Percentiles rank a stretch among this genome's conserved stretches.
Conservation (phyloP, 768 basidiomycete species). For the Botryobasidium botryosum region DNA sequence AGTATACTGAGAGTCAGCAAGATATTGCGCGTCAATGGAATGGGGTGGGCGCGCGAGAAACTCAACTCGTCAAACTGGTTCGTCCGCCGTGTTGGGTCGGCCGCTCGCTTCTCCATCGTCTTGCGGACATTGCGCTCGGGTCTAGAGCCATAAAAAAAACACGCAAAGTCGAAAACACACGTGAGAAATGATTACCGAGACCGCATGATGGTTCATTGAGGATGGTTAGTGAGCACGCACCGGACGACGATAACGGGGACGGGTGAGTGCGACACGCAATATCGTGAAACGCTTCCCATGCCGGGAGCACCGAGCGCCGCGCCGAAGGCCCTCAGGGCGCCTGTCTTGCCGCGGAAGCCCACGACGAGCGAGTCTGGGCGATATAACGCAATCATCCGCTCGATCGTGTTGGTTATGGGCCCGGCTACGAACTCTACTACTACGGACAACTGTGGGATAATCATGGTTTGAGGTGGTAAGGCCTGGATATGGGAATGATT, state of each 20-base stretch:
- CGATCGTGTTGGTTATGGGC: slow-evolving; percentile 72
- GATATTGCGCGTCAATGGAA: too few species aligned
- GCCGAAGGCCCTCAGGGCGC: slow-evolving; percentile 36
- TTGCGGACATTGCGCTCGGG: slow-evolving; percentile 80
- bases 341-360: slow-evolving; percentile 62
- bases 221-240: slow-evolving; percentile 6
- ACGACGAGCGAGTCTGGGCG: slow-evolving; percentile 87
- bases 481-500: not conserved
- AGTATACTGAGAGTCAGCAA: too few species aligned
- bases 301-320: slow-evolving; percentile 33
- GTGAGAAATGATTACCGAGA: too few species aligned
- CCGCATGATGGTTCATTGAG: not conserved
- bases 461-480: not conserved
- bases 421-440: slow-evolving; percentile 93
- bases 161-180: not conserved
- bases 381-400: slow-evolving; percentile 82
- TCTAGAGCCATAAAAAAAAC: slow-evolving; percentile 6
- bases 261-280: slow-evolving; percentile 80
- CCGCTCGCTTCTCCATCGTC: slow-evolving; percentile 65
- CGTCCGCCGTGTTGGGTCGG: slow-evolving; percentile 73
- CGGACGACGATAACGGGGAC: slow-evolving; percentile 94
- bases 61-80: slow-evolving; percentile 60
- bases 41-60: too few species aligned
- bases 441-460: slow-evolving; percentile 46
- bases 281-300: slow-evolving; percentile 50